These are phyloP conservation scores for Sonneratia caseolaris DNA, from an alignment of 345 rosid species.

Conservation along the genomic window DNA sequence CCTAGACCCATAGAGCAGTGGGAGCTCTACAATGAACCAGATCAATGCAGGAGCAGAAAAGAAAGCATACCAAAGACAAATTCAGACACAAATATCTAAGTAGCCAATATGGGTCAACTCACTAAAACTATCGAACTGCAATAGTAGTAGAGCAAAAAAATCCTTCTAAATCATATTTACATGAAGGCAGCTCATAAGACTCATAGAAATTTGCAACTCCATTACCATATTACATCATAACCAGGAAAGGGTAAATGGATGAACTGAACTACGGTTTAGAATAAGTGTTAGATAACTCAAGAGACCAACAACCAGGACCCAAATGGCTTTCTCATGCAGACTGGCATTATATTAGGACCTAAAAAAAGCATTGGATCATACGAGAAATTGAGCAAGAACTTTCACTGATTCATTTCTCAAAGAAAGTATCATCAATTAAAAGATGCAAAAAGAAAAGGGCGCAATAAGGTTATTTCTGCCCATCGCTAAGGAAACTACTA, in stretches of 20 bases:
- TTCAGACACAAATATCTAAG: not conserved
- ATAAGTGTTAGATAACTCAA: not conserved
- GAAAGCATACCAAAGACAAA: not conserved
- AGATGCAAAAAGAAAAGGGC: not conserved
- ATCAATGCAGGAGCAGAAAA: not conserved
- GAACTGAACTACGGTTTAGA: not conserved
- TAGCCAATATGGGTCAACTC: not conserved
- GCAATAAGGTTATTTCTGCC: not conserved
- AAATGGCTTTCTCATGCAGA: not conserved
- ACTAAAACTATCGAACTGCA: not conserved
- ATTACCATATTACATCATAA: not conserved
- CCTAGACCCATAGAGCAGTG: not conserved
- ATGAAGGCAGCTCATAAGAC: not conserved
- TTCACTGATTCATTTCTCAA: not conserved
- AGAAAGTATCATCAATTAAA: not conserved
- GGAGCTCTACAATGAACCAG: not conserved
- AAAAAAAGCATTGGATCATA: not conserved
- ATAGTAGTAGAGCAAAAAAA: not conserved
- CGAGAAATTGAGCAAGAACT: not conserved
- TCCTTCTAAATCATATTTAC: not conserved
- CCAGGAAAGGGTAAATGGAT: not conserved
- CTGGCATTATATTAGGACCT: not conserved
- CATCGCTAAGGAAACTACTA: not conserved
- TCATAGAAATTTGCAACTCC: not conserved
- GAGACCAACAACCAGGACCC: not conserved